These are phyloP conservation scores for Hymenoscyphus linearis DNA, from an alignment of 2,329 filamentous ascomycete genomes.

Conservation along the genomic window DNA sequence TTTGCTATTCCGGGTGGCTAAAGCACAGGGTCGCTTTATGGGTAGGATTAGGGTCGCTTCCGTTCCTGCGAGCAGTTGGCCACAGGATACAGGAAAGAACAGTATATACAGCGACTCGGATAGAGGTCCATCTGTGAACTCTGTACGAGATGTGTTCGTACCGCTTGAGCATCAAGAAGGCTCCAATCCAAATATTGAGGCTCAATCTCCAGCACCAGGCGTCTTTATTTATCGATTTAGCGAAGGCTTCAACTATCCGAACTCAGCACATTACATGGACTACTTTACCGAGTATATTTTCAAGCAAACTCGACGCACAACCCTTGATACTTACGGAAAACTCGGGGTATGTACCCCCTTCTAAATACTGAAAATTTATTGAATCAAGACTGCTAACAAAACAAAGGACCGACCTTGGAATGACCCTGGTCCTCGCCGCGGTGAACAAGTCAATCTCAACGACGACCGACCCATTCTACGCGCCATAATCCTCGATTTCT, in stretches of 20 bases:
- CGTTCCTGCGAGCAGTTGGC: constrained; percentile 67
- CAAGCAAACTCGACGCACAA: constrained; percentile 69
- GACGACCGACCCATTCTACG: constrained; percentile 64
- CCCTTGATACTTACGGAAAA: constrained; percentile 56
- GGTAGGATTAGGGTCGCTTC: constrained; percentile 83
- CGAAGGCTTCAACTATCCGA: constrained; percentile 95
- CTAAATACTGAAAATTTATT: not conserved
- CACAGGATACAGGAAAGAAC: constrained; percentile 51
- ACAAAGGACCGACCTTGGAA: constrained; percentile 81
- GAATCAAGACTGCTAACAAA: not conserved
- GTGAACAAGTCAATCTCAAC: constrained; percentile 42
- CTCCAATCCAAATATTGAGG: constrained; percentile 75
- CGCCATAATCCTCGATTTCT: constrained; percentile 91
- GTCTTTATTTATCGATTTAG: constrained; percentile 94
- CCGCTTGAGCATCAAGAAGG: constrained; percentile 82
- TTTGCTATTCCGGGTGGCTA: constrained; percentile 79
- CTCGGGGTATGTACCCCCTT: constrained; percentile 39
- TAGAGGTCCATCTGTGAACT: constrained; percentile 39
- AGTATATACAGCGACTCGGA: constrained; percentile 40
- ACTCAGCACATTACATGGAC: constrained; percentile 83
- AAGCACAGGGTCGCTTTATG: constrained; percentile 77
- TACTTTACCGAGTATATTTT: constrained; percentile 66
- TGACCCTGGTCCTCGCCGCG: constrained; percentile 69
- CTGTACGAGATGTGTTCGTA: constrained; percentile 72
- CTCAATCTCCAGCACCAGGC: constrained; percentile 81